These are phyloP conservation scores for Falciphora oryzae DNA, from an alignment of 2,329 filamentous ascomycete genomes.

Conservation along the genomic window DNA sequence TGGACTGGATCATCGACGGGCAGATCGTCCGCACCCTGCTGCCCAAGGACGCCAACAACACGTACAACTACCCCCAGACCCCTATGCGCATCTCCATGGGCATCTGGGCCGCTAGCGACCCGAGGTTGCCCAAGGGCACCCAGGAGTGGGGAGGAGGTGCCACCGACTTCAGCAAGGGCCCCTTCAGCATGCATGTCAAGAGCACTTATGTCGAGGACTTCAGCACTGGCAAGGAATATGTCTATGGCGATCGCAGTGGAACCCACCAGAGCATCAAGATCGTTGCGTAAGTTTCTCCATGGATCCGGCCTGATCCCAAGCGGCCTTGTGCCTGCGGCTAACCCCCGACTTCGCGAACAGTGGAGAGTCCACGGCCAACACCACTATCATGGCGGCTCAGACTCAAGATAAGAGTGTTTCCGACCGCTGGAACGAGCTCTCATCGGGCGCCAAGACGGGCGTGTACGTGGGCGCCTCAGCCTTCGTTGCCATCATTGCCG, in stretches of 20 bases:
- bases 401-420: conserved; percentile 33
- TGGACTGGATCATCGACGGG: conserved; percentile 68
- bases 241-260: conserved; percentile 14
- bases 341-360: conserved; percentile 24
- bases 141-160: conserved; percentile 52
- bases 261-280: conserved; percentile 16
- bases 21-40: conserved; percentile 57
- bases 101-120: conserved; percentile 59
- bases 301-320: not conserved
- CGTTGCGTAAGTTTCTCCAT: conserved; percentile 6
- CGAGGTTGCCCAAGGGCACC: conserved; percentile 42
- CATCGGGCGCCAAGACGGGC: conserved; percentile 43
- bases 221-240: conserved; percentile 19
- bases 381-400: conserved; percentile 35
- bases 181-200: conserved; percentile 60
- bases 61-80: conserved; percentile 66
- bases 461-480: conserved; percentile 44
- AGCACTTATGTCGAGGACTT: conserved; percentile 36
- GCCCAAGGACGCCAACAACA: conserved; percentile 54
- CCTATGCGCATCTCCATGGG: conserved; percentile 66
- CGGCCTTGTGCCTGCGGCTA: not conserved
- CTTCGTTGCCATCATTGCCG: conserved; percentile 39
- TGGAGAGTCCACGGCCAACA: conserved; percentile 51
- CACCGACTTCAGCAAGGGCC: conserved; percentile 49
- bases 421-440: conserved; percentile 50